Evolutionary conservation across 2,329 filamentous ascomycete species (phyloP).

Genomic region (Dryadomyces quercivorus): DNA sequence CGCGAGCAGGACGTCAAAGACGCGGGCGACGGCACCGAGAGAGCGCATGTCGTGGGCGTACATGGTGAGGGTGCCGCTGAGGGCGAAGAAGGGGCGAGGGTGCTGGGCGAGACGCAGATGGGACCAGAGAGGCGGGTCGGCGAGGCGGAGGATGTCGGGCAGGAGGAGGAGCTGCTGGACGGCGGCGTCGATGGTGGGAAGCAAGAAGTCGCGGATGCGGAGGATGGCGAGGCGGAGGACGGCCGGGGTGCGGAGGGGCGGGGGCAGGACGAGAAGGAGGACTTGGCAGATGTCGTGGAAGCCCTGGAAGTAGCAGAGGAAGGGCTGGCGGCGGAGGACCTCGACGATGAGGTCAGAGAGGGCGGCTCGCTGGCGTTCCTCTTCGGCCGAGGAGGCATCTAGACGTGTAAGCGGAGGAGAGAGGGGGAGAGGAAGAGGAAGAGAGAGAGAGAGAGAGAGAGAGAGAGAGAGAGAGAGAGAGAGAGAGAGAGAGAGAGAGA

Average conservation of each 20-base stretch:
- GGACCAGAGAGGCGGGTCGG: constrained; percentile 57
- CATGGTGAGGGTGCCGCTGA: constrained; percentile 87
- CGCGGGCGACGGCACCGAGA: constrained; percentile 74
- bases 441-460: background rate
- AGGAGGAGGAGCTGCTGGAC: constrained; percentile 78
- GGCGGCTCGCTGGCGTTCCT: constrained; percentile 59
- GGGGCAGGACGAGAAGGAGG: constrained; percentile 70
- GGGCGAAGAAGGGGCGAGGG: constrained; percentile 65
- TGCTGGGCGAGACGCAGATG: constrained; percentile 63
- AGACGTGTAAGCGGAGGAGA: background rate
- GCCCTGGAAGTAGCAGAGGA: constrained; percentile 92
- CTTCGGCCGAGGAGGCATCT: constrained; percentile 59
- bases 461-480: background rate
- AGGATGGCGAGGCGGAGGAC: constrained; percentile 76
- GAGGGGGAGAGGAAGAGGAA: background rate
- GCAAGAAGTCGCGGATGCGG: constrained; percentile 94
- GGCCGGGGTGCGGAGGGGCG: constrained; percentile 44
- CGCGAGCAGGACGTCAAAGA: constrained; percentile 88
- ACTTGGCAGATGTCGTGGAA: constrained; percentile 99
- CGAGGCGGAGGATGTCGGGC: constrained; percentile 63
- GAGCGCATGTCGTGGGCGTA: constrained; percentile 93
- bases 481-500: background rate
- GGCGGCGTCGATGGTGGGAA: constrained; percentile 72
- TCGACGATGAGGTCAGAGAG: constrained; percentile 70
- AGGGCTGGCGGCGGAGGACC: constrained; percentile 68